Evolutionary conservation across 139 green algal genomes (phyloP), one percentile per base, ranked within the genome.

Genomic region (Chlamydomonas sp.): DNA sequence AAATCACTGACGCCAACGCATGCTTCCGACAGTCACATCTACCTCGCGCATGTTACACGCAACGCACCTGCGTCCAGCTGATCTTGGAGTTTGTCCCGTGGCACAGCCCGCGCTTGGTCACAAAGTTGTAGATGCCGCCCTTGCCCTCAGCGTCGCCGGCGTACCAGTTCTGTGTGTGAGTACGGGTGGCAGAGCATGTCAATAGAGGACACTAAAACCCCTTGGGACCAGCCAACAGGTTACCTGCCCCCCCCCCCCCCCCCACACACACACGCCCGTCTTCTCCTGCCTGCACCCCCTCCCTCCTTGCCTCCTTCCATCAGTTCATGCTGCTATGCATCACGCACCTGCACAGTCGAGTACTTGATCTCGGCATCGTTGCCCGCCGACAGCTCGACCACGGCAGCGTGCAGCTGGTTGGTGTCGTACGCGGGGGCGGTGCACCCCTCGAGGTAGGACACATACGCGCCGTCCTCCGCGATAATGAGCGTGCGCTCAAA

Each of bases 101-200:
- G 81, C 95, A 99, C 67, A 99, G 78, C 5, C 91, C 95, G 16
- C 95, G 85, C 87, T 99, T 99, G 70, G 95, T 99, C 13, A 99
- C 95, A 83, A 99, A 99, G 83, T 99, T 99, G 89, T 97, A 99
- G 82, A 99, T 99, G 69, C 95, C 95, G 3, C 95, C 95, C 20
- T 72, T 65, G 8, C 95, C 95, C 33, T 94, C 71, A 47, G 80
- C 87, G 73, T 99, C 88, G 26, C 95, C 95, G 16, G 93, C 90
- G 67, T 98, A 98, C 76, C 73, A n/a, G n/a, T n/a, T n/a, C n/a
- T n/a, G n/a, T n/a, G n/a, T n/a, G n/a, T n/a, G n/a, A n/a, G n/a
- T n/a, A n/a, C n/a, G n/a, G n/a, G n/a, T n/a, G n/a, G n/a, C n/a
- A n/a, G n/a, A n/a, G n/a, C n/a, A n/a, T n/a, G n/a, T n/a, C n/a